Base-by-base conservation (phyloP, 495 filamentous ascomycete genomes). In the Neurospora terricola region DNA sequence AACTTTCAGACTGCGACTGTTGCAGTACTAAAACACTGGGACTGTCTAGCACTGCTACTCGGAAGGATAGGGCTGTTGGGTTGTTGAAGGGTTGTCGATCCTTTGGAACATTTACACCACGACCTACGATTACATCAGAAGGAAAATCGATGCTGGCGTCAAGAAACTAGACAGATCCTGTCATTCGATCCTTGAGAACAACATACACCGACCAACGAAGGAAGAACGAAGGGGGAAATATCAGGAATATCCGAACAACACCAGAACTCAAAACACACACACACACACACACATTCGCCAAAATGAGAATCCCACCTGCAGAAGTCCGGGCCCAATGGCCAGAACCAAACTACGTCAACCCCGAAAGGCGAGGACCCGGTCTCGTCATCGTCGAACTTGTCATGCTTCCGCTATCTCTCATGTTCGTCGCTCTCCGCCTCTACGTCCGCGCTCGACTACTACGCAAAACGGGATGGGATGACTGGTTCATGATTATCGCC, bases 321-420 rank as follows among this genome's bases (percentile, higher is more conserved):
- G 78, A 82, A 21, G 82, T 88, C 5, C 69, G 83, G 70, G 80
- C 75, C 4, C 76, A 81, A 73, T 90, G 88, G 88, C 88, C 89
- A 5, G 74, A 62, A n/a, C 83, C 87, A 5, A 89, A 90, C 76
- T 87, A 87, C 77, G 75, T 80, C 72, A 77, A 90, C 73, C 88
- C 88, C 6, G 77, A 80, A 30, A 86, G 84, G 5, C 85, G 86
- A 69, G 88, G 87, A 0, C 79, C 82, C 0, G 76, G 39, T 0
- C 71, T 81, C 27, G 12, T 81, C 66, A 74, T 77, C 59, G 70
- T 79, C 40, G 76, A 79, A 45, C 10, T 78, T n/a, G 72, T 70
- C 66, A 73, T 73, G 38, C 73, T 81, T 3, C 42, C 76, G 0
- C 6, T 77, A 18, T 76, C 75, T 12, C 18, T 77, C 23, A 45